These are phyloP conservation scores for Alternaria novae-zelandiae DNA, from an alignment of 2,329 filamentous ascomycete species.

Conservation along the genomic window DNA sequence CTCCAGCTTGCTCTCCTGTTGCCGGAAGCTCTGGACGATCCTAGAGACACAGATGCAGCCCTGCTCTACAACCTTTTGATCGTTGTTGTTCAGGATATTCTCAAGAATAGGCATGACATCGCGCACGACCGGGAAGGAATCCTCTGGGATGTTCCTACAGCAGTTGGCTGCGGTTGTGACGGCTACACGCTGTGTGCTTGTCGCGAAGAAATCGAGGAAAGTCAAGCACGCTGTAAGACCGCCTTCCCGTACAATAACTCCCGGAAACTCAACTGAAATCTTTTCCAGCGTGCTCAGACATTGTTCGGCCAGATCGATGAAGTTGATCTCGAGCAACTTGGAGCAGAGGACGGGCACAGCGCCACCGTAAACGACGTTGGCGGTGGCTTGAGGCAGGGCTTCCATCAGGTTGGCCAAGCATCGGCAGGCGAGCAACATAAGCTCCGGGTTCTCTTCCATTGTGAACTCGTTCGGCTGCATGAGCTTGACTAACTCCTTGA, in stretches of 20 bases:
- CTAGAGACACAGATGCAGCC: slow-evolving; percentile 93
- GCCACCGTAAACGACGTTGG: slow-evolving; percentile 96
- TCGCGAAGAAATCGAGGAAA: slow-evolving; percentile 96
- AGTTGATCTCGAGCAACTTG: slow-evolving; percentile 93
- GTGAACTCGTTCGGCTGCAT: slow-evolving; percentile 91
- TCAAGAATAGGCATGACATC: slow-evolving; percentile 97
- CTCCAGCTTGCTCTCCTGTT: slow-evolving; percentile 85
- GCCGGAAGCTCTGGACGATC: slow-evolving; percentile 96
- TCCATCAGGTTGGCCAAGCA: slow-evolving; percentile 98
- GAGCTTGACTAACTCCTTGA: slow-evolving; percentile 88
- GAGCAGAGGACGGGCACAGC: slow-evolving; percentile 94
- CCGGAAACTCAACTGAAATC: slow-evolving; percentile 94
- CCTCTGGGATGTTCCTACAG: slow-evolving; percentile 93
- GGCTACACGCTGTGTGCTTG: slow-evolving; percentile 93
- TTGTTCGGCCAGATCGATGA: slow-evolving; percentile 97
- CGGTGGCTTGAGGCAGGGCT: slow-evolving; percentile 87
- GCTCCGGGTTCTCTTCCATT: slow-evolving; percentile 89
- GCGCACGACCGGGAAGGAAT: slow-evolving; percentile 87
- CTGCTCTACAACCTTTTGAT: slow-evolving; percentile 96
- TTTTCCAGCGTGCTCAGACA: slow-evolving; percentile 96
- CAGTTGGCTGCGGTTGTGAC: slow-evolving; percentile 98
- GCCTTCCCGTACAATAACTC: slow-evolving; percentile 93
- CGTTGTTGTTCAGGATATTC: slow-evolving; percentile 87
- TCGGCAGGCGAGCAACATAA: slow-evolving; percentile 95
- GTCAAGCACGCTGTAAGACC: slow-evolving; percentile 94